Evolutionary conservation across 192 early-diverging fungal genomes (phyloP).

Genomic region (Helicostylum pulchrum): DNA sequence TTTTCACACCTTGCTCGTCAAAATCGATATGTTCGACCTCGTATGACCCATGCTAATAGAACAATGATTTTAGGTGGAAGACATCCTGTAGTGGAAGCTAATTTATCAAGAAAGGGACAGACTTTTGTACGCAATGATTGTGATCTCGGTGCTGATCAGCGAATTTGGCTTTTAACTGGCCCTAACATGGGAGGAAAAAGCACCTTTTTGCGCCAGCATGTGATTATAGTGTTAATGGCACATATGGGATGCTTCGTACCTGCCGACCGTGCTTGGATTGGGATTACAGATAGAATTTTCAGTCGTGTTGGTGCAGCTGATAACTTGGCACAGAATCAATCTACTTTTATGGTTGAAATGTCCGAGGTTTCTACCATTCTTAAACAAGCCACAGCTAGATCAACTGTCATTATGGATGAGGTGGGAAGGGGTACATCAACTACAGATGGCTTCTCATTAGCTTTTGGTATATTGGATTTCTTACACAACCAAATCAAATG

Average conservation of each 20-base stretch:
- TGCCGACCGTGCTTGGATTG: slow-evolving; percentile 72
- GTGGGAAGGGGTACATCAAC: slow-evolving; percentile 75
- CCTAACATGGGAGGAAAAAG: slow-evolving; percentile 96
- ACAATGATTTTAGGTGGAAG: slow-evolving; percentile 45
- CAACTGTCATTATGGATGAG: slow-evolving; percentile 89
- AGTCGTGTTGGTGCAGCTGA: slow-evolving; percentile 30
- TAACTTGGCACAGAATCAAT: slow-evolving; percentile 36
- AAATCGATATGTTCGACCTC: slow-evolving; percentile 55
- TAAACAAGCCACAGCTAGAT: slow-evolving; percentile 60
- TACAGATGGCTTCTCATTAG: slow-evolving; percentile 69
- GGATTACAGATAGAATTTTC: slow-evolving; percentile 53
- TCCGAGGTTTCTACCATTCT: slow-evolving; percentile 81
- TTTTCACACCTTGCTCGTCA: slow-evolving; percentile 55
- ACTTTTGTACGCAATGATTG: slow-evolving; percentile 71
- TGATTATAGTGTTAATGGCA: slow-evolving; percentile 75
- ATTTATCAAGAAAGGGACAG: slow-evolving; percentile 17
- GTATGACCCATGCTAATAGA: slow-evolving; percentile 4
- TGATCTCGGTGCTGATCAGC: slow-evolving; percentile 43
- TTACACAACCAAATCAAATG: slow-evolving; percentile 58
- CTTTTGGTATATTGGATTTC: slow-evolving; percentile 64
- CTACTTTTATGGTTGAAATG: slow-evolving; percentile 85
- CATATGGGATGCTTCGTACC: slow-evolving; percentile 86
- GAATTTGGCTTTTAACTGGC: slow-evolving; percentile 77
- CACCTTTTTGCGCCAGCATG: slow-evolving; percentile 81
- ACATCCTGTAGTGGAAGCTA: slow-evolving; percentile 73